A percentile compares a stretch with the other conserved stretches of the same genome.
Conservation (phyloP, 768 basidiomycete species). For the Sarcodon sp. region DNA sequence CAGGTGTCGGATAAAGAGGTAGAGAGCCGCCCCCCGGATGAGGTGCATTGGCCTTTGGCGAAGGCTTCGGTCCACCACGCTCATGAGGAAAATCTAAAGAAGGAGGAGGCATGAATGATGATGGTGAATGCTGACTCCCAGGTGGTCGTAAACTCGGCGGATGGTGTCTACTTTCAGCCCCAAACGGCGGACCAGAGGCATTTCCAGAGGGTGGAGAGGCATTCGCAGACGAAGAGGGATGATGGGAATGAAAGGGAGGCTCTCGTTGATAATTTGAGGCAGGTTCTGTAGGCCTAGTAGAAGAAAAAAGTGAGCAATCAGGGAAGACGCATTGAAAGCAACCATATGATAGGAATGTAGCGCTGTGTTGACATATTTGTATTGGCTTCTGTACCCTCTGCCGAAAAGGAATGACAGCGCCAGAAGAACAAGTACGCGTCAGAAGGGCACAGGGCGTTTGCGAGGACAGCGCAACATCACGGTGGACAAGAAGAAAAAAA, state of each 20-base stretch:
- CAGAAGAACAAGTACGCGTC: too few species aligned
- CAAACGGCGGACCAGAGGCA: conserved; percentile 12
- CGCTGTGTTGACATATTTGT: too few species aligned
- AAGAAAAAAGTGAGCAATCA: too few species aligned
- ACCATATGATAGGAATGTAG: too few species aligned
- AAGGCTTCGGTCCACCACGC: neutral
- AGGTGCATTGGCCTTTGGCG: conserved; percentile 3
- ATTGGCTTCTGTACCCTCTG: too few species aligned
- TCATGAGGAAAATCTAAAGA: conserved; percentile 1
- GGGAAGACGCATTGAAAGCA: too few species aligned
- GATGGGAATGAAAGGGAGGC: conserved; percentile 7
- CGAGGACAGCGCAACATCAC: too few species aligned
- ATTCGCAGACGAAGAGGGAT: conserved; percentile 1
- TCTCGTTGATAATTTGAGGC: neutral
- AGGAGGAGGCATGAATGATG: conserved; percentile 2
- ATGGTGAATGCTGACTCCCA: conserved; percentile 3
- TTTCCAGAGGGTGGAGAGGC: conserved; percentile 8
- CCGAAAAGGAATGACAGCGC: too few species aligned
- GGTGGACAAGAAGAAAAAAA: neutral
- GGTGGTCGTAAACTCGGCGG: conserved; percentile 4
- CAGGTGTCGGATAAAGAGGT: conserved; percentile 12
- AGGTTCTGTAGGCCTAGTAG: too few species aligned
- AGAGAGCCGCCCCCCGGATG: conserved; percentile 9
- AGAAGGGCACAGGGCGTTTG: too few species aligned
- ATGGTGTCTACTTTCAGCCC: conserved; percentile 12